Base-by-base conservation (phyloP, 2,329 filamentous ascomycete genomes). In the Elsinoe fawcettii region DNA sequence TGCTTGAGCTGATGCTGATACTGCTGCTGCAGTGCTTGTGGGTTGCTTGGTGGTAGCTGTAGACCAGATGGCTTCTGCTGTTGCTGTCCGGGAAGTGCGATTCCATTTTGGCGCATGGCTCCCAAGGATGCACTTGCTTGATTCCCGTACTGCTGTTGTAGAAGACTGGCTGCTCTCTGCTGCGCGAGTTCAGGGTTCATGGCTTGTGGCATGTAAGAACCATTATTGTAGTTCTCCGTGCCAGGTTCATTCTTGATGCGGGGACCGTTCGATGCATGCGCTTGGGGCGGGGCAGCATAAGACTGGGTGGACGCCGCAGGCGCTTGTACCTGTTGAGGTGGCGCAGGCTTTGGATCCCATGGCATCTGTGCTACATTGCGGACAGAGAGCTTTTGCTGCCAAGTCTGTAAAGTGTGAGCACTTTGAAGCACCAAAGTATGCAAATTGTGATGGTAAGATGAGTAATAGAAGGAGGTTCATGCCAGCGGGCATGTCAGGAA, bases 371-470 rank as follows among this genome's bases (percentile, higher is more conserved):
- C 93, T 60, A 97, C 86, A 63, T 87, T 84, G 63, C 95, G 84
- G 64, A 84, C 83, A 1, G 91, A 87, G 34, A 99, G 80, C 73
- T 95, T 96, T 66, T 85, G 80, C 77, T 97, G 91, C 93, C 93
- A 99, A 75, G 86, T 88, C 91, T 97, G 69, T 55, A 14, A 27
- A 18, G 3, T 9, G 44, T 16, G 5, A 23, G 23, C 23, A 3
- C 9, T 9, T n/a, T 7, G 6, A 16, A 30, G 8, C 44, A 23
- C 23, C 11, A 30, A 30, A 9, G 9, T 9, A 30, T 9, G 5
- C 5, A 9, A 30, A 30, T 30, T 30, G 27, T 30, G 27, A 30
- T 5, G 27, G 9, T 30, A 30, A 9, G 9, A 5, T 30, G 27
- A 30, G 27, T 30, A 5, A 30, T 30, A 30, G 27, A 9, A 9